Percentiles rank a stretch among this genome's conserved stretches.
Evolutionary conservation across 2,329 filamentous ascomycete species (phyloP).

Genomic region (Trichoderma atroviride): DNA sequence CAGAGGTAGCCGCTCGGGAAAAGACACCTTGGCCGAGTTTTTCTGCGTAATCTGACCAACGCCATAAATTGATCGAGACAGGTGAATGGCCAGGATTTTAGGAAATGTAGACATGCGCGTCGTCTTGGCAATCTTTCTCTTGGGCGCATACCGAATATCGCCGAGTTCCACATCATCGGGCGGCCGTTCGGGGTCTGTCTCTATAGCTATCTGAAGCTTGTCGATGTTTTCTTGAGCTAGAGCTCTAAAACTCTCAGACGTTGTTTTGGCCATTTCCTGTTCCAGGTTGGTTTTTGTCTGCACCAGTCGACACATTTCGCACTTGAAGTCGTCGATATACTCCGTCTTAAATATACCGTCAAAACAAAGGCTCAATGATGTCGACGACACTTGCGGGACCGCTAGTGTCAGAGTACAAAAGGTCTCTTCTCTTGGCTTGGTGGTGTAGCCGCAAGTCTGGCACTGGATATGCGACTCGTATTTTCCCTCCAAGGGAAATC

Average conservation of each 20-base stretch:
- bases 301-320: constrained; percentile 86
- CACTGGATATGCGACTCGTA: constrained; percentile 96
- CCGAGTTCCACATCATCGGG: constrained; percentile 75
- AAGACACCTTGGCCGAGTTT: constrained; percentile 91
- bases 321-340: constrained; percentile 95
- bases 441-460: constrained; percentile 84
- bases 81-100: constrained; percentile 85
- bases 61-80: constrained; percentile 92
- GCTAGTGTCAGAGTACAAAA: constrained; percentile 93
- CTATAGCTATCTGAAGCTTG: constrained; percentile 69
- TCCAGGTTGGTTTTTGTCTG: constrained; percentile 71
- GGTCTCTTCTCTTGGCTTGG: constrained; percentile 77
- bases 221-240: constrained; percentile 61
- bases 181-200: constrained; percentile 78
- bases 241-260: constrained; percentile 54
- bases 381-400: constrained; percentile 81
- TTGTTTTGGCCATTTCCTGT: constrained; percentile 59
- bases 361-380: constrained; percentile 83
- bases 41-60: constrained; percentile 76
- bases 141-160: constrained; percentile 72
- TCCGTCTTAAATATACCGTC: constrained; percentile 94
- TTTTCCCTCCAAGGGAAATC: constrained; percentile 89
- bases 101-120: constrained; percentile 87
- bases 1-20: constrained; percentile 82
- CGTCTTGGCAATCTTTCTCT: constrained; percentile 81